Conservation (phyloP, 1,284 basidiomycete species). For the Trichosporon ovoides region DNA sequence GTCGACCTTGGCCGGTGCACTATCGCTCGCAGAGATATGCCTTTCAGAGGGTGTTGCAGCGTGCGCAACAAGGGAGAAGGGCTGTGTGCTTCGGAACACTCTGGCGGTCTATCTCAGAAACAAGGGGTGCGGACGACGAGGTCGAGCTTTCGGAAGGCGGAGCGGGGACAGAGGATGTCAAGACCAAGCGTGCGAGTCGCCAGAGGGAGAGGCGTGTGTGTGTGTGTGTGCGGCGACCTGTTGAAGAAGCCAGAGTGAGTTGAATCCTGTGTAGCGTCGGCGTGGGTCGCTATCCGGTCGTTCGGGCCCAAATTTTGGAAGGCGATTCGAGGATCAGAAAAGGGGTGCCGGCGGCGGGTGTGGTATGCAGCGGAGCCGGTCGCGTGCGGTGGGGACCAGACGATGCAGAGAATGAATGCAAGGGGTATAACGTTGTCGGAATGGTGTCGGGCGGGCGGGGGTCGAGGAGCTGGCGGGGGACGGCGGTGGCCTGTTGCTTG, state of each 20-base stretch:
- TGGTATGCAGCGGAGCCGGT: neutral
- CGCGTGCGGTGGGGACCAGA: neutral
- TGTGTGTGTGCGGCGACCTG: neutral
- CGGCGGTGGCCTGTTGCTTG: neutral
- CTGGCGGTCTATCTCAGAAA: no score
- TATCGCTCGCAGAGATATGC: no score
- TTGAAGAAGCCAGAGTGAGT: conserved; percentile 1
- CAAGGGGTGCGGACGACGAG: neutral
- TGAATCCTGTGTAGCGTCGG: neutral
- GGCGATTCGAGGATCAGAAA: neutral
- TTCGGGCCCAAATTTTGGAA: conserved; percentile 6
- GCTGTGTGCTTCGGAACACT: no score
- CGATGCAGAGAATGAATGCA: neutral
- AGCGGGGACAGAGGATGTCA: neutral
- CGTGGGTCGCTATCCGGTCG: conserved; percentile 4
- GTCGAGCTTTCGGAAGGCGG: neutral
- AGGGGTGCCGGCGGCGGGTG: neutral
- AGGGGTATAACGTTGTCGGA: conserved; percentile 2
- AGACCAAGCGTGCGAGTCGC: neutral
- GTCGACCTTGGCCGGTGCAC: neutral
- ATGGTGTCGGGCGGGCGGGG: neutral
- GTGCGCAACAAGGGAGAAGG: no score
- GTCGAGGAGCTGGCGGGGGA: neutral
- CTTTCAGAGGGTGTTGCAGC: neutral
- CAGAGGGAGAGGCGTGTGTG: neutral